Base-by-base conservation (phyloP, 257 asterid species). In the Petunia axillaris region DNA sequence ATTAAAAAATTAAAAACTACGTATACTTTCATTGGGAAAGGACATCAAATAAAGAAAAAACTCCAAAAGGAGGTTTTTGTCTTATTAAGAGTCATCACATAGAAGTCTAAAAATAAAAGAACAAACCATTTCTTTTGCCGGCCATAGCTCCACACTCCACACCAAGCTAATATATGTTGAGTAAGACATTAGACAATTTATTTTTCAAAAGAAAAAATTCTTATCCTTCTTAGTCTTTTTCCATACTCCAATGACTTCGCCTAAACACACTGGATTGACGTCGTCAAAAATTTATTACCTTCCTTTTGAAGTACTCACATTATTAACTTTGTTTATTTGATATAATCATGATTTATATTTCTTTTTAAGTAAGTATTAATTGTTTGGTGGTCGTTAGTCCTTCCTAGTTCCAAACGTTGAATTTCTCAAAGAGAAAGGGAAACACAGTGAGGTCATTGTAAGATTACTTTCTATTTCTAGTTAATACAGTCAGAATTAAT, bases 1-100 rank as follows among this genome's bases (percentile, higher is more conserved):
- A 52, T 2, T 52, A 5, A 52, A 3, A 52, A 52, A 52, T 52
- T 4, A 2, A 4, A 52, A 2, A 52, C 11, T 52, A 52, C 8
- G 11, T 9, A 25, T 52, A 52, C 15, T 52, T 52, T 52, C 11
- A 10, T 10, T 5, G 43, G 59, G 48, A 70, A 70, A 2, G 11
- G 77, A 70, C 77, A 70, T 6, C 77, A 70, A 25, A 70, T 25
- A 8, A 70, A 70, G 59, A 46, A 10, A 25, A 70, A 70, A 25
- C 10, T 48, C 44, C 35, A 71, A 71, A 71, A 71, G 44, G 60
- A 2, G 0, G 0, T 5, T 48, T 71, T 48, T 71, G 77, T 71
- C 60, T 35, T 25, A 35, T 48, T 2, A 55, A 8, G 62, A n/a
- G 8, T 15, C 62, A 71, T n/a, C 15, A 38, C 2, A 66, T 25